phyloP scores from a whole-genome alignment of 2,329 filamentous ascomycete genomes.

The Microsporum audouinii region DNA sequence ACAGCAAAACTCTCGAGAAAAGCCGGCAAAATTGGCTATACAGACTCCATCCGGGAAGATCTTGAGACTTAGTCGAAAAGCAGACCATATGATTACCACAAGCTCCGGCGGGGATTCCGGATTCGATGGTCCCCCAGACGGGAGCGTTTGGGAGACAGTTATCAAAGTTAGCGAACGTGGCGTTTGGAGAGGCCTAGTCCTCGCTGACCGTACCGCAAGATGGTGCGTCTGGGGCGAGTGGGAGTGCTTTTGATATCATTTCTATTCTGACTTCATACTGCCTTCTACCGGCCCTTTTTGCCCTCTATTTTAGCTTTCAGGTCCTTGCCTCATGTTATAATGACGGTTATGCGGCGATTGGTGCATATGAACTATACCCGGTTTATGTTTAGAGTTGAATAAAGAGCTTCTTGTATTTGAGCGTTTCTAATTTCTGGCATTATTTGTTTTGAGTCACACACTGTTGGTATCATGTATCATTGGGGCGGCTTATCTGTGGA shows the following conservation, averaged over 20 bases:
- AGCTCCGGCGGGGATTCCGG: conserved; percentile 24
- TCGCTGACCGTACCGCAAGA: conserved; percentile 53
- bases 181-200: conserved; percentile 50
- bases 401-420: not conserved
- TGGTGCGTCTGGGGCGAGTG: conserved; percentile 62
- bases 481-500: not conserved
- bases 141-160: conserved; percentile 54
- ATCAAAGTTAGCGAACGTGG: conserved; percentile 56
- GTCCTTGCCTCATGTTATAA: not conserved
- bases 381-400: conserved; percentile 3
- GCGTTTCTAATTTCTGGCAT: conserved; percentile 2
- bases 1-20: conserved; percentile 36
- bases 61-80: conserved; percentile 49
- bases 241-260: conserved; percentile 42
- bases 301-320: conserved; percentile 2
- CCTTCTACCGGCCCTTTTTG: not conserved
- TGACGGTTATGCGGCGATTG: conserved; percentile 1
- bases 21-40: conserved; percentile 90
- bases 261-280: not conserved
- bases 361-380: conserved; percentile 7
- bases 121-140: conserved; percentile 35
- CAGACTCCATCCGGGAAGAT: conserved; percentile 94
- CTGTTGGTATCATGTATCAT: not conserved
- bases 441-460: not conserved
- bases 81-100: conserved; percentile 34